Conservation (phyloP, 768 basidiomycete species). For the Naganishia kalamii region DNA sequence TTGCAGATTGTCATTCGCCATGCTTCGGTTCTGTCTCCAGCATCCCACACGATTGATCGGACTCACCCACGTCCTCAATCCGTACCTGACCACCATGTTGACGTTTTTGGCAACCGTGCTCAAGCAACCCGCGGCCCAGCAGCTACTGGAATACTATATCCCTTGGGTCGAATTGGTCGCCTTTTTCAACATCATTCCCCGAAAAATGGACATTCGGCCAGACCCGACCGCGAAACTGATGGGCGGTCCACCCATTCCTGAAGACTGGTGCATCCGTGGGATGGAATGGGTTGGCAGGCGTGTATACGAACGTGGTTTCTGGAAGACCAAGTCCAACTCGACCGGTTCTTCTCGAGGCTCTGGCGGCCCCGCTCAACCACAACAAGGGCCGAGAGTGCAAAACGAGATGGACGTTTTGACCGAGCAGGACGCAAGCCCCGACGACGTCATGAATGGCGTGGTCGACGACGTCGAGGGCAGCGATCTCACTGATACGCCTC, state of each 20-base stretch:
- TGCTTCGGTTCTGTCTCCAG: conserved; percentile 65
- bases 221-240: conserved; percentile 56
- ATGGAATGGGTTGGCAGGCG: conserved; percentile 92
- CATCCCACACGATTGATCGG: conserved; percentile 52
- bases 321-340: conserved; percentile 57
- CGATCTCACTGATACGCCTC: conserved; percentile 44
- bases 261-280: conserved; percentile 92
- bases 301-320: conserved; percentile 88
- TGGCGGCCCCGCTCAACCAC: conserved; percentile 41
- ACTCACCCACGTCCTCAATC: conserved; percentile 59
- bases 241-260: conserved; percentile 66
- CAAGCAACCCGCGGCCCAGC: conserved; percentile 59
- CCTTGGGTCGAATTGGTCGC: conserved; percentile 73
- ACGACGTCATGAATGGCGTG: conserved; percentile 60
- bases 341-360: conserved; percentile 25
- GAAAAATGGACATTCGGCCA: conserved; percentile 38
- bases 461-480: conserved; percentile 63
- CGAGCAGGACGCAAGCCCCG: conserved; percentile 50
- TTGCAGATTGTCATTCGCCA: conserved; percentile 67
- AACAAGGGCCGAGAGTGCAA: conserved; percentile 35
- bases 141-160: conserved; percentile 65
- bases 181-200: conserved; percentile 61
- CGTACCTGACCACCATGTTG: conserved; percentile 76
- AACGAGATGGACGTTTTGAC: conserved; percentile 72
- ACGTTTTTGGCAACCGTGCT: conserved; percentile 79